Conservation (phyloP, 2,329 filamentous ascomycete genomes). For the Penicillium sp. region DNA sequence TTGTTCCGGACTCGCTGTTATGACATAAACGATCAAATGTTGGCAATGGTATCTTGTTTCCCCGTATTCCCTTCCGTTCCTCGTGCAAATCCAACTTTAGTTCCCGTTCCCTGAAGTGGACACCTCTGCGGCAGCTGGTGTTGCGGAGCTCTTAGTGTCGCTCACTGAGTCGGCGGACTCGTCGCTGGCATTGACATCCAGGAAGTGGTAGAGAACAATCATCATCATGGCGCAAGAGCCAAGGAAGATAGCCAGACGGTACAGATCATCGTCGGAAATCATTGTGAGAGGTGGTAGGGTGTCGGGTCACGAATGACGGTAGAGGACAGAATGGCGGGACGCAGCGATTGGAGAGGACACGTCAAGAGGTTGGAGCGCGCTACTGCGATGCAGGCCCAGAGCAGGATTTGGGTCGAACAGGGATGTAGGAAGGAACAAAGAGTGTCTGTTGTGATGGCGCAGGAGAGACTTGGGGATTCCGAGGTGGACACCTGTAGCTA, state of each 20-base stretch:
- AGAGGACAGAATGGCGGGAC: background rate
- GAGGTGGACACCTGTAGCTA: background rate
- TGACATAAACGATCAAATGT: conserved; percentile 9
- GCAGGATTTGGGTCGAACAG: background rate
- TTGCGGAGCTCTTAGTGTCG: conserved; percentile 3
- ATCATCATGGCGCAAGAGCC: conserved; percentile 87
- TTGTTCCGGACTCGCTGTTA: conserved; percentile 1
- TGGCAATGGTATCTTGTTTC: conserved; percentile 9
- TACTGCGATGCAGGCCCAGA: background rate
- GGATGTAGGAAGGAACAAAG: background rate
- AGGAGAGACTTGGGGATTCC: background rate
- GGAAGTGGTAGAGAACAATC: conserved; percentile 93
- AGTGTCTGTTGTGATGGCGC: background rate
- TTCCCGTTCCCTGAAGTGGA: conserved; percentile 7
- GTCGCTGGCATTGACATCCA: conserved; percentile 85
- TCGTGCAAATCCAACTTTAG: background rate
- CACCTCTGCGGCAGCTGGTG: conserved; percentile 1
- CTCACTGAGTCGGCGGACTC: conserved; percentile 19
- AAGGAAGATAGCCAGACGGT: conserved; percentile 88
- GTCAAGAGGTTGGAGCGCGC: conserved; percentile 1
- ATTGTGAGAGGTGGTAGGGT: conserved; percentile 57
- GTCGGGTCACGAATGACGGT: background rate
- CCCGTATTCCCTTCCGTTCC: background rate
- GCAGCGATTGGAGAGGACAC: conserved; percentile 8
- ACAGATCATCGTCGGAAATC: conserved; percentile 93